Percentiles rank a stretch among this genome's conserved stretches.
phyloP scores from a whole-genome alignment of 2,329 filamentous ascomycete species.

The Nakataea oryzae region DNA sequence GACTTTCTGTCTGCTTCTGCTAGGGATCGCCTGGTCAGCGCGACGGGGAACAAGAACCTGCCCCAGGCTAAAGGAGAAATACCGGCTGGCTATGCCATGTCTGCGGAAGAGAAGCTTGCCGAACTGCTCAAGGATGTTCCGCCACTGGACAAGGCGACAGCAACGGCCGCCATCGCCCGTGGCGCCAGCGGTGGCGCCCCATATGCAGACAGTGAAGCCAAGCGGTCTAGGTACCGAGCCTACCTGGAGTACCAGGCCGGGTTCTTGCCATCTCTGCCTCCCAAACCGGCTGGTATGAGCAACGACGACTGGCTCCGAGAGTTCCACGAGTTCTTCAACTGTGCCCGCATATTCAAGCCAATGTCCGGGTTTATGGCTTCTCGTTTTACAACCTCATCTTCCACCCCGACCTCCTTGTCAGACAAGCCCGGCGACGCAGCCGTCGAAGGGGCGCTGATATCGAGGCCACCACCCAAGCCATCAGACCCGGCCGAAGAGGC shows the following conservation, averaged over 20 bases:
- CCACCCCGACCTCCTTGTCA: constrained; percentile 14
- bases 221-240: constrained; percentile 67
- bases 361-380: constrained; percentile 89
- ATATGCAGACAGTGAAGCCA: constrained; percentile 72
- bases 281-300: constrained; percentile 28
- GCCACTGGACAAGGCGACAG: constrained; percentile 54
- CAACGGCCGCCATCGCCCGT: constrained; percentile 57
- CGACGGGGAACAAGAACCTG: constrained; percentile 66
- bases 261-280: constrained; percentile 44
- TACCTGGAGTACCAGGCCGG: constrained; percentile 74
- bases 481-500: constrained; percentile 77
- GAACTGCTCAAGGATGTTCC: constrained; percentile 50
- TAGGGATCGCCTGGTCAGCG: constrained; percentile 64
- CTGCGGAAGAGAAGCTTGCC: constrained; percentile 51
- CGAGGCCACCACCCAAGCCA: constrained; percentile 40
- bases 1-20: constrained; percentile 76
- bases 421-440: background rate
- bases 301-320: constrained; percentile 73
- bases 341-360: constrained; percentile 71
- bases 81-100: constrained; percentile 52
- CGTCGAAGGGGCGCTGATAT: constrained; percentile 25
- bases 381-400: constrained; percentile 69
- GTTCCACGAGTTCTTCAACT: constrained; percentile 60
- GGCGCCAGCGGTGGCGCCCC: constrained; percentile 60
- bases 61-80: constrained; percentile 70